Base-by-base conservation (phyloP, 75 land plant species). In the Picea glauca region DNA sequence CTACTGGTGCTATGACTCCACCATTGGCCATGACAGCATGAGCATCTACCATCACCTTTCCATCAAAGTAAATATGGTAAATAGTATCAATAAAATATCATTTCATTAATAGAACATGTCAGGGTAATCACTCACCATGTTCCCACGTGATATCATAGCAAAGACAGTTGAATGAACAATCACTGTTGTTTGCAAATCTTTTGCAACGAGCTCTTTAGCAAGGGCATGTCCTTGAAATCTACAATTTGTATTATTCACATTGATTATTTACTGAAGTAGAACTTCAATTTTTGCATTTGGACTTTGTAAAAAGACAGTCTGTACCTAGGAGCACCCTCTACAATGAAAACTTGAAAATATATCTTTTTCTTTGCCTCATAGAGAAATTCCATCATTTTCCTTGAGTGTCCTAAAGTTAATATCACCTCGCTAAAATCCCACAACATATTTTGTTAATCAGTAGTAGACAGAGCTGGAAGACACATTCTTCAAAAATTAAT, bases 21-120 rank as follows among this genome's bases (percentile, higher is more conserved):
- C 99, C 99, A 87, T 95, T 95, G 18, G 99, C 99, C 98, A 98
- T 91, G n/a, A 98, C 93, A 74, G 98, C 99, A 90, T 98, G 99
- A 64, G 99, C 99, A 75, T 98, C 99, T 78, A 98, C 98, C 62
- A 98, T 95, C 21, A 95, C 99, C 99, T 98, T 62, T 67, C 75
- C 21, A 65, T 32, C 50, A 62, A 32, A 26, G 58, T 73, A 78
- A 40, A 46, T 23, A 58, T 18, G 12, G 43, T 58, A 38, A 57
- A 9, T 11, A 5, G 14, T 31, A 60, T 38, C 7, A 23, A 57
- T 20, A 77, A 73, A 62, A 66, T 8, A 26, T 40, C 14, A 60
- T 62, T 58, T 18, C 60, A 82, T 21, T 17, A 59, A 46, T 5
- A 43, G 2, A 54, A 76, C 7, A 18, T 32, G 78, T 46, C 13